These are phyloP conservation scores for Colletotrichum coccodes DNA, from an alignment of 2,329 filamentous ascomycete genomes.

Conservation along the genomic window DNA sequence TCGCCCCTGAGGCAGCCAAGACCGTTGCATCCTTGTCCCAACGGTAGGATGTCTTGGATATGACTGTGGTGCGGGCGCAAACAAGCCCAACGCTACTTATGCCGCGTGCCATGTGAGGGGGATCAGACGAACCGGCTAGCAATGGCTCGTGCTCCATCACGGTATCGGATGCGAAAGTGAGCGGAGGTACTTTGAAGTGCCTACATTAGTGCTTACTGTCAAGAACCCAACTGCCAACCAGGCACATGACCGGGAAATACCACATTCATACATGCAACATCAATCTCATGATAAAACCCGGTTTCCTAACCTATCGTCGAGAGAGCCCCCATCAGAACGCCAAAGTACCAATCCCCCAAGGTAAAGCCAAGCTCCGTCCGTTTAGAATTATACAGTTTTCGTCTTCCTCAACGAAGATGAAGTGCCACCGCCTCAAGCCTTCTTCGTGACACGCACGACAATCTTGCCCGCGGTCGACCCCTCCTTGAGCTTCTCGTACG, in stretches of 20 bases:
- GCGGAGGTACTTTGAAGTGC: background rate
- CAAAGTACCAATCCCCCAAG: background rate
- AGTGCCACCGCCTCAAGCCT: conserved; percentile 4
- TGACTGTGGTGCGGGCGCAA: background rate
- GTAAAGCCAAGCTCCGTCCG: background rate
- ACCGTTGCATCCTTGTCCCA: background rate
- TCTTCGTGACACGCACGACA: conserved; percentile 48
- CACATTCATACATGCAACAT: background rate
- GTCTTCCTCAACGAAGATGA: no score
- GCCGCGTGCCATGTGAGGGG: background rate
- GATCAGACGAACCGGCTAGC: background rate
- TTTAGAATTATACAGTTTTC: background rate
- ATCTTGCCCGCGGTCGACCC: conserved; percentile 71
- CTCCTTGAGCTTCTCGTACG: conserved; percentile 67
- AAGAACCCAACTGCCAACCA: conserved; percentile 1
- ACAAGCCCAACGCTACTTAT: no score
- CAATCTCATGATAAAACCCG: background rate
- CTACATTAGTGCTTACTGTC: conserved; percentile 21
- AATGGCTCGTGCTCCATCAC: background rate
- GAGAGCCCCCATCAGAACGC: no score
- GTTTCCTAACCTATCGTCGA: no score
- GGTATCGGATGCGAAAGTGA: background rate
- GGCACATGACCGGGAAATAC: no score
- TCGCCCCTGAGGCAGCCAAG: background rate
- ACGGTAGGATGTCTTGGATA: background rate